Evolutionary conservation across 2,329 filamentous ascomycete genomes (phyloP), one percentile per base, ranked within the genome.

Genomic region (Clonostachys solani): DNA sequence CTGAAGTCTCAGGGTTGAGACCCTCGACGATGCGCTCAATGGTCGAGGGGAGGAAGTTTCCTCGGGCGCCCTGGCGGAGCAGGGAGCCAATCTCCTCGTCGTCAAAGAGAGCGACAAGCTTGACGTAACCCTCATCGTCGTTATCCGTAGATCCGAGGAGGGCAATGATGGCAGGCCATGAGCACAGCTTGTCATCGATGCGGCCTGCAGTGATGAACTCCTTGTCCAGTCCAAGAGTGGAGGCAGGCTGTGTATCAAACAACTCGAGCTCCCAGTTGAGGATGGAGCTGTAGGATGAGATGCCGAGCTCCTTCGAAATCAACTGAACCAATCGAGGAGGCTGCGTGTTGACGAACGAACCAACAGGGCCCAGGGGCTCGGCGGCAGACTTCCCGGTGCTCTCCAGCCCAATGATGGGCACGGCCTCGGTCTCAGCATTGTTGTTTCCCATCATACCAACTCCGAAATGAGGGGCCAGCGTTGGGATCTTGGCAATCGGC

Each of bases 231-330:
- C 94, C 94, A 54, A 89, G 86, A 16, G 90, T 79, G 38, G 86
- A 83, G 2, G 92, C 92, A 9, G 92, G 89, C 64, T 96, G 91
- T 5, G 82, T 81, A 67, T 97, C 94, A 62, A 87, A 99, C 33
- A 99, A 84, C 70, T 99, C 94, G 36, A 97, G 81, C 63, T 99
- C 94, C 94, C 94, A 99, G 72, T 94, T 95, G 48, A 96, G 73
- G 52, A 99, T 96, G 45, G 77, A 80, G 55, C 75, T 80, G 62
- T 86, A 84, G 51, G 89, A 82, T 18, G 56, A 52, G 51, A 97
- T 81, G 33, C 81, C 82, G n/a, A 97, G 78, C 63, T 94, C 79
- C 13, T 78, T 78, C 8, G 87, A 81, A 60, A 99, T 95, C 17
- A 90, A 81, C 63, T 86, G 84, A 50, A 97, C 90, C 17, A 99